Evolutionary conservation across 805 yeast genomes (phyloP), one percentile per base, ranked within the genome.

Genomic region (Metschnikowia borealis): DNA sequence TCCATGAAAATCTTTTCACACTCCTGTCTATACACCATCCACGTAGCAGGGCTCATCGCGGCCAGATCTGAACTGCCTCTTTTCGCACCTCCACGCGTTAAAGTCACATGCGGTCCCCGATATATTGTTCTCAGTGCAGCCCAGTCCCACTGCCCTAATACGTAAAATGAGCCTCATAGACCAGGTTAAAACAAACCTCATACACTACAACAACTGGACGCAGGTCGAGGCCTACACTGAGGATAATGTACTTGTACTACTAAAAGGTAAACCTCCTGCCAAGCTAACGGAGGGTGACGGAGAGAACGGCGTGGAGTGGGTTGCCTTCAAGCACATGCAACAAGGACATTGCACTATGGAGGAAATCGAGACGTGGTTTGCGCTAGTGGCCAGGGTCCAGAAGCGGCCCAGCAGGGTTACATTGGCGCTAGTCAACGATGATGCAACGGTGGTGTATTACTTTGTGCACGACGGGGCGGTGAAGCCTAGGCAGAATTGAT

Each of bases 371-470:
- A 13, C 39, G 2, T 67, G 80, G 57, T 82, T 82, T 50, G 53
- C 52, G 0, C 58, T 39, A 11, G 59, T 75, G 5, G 54, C 52
- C 1, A 50, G 53, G 5, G 38, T 62, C 1, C 46, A 40, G 5
- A 45, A 48, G 8, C 60, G 79, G 26, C 80, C 82, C 0, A 65
- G 64, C 40, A 67, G 82, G 50, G 54, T 86, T 2, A 68, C 83
- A 0, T 54, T 82, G 31, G 90, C 80, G 0, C 69, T 85, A 6
- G 75, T 79, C 2, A 82, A 79, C 56, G 77, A 77, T 49, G 94
- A 86, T 62, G 84, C 89, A 2, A 83, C 90, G 0, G 74, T 84
- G 17, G 84, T 84, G n/a, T 86, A 82, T 57, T 85, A 86, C 63
- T 79, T 80, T 62, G 72, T 83, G 15, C 81, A 84, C 62, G 82